These are phyloP conservation scores for Didymella keratinophila DNA, from an alignment of 2,329 filamentous ascomycete genomes.

Conservation along the genomic window DNA sequence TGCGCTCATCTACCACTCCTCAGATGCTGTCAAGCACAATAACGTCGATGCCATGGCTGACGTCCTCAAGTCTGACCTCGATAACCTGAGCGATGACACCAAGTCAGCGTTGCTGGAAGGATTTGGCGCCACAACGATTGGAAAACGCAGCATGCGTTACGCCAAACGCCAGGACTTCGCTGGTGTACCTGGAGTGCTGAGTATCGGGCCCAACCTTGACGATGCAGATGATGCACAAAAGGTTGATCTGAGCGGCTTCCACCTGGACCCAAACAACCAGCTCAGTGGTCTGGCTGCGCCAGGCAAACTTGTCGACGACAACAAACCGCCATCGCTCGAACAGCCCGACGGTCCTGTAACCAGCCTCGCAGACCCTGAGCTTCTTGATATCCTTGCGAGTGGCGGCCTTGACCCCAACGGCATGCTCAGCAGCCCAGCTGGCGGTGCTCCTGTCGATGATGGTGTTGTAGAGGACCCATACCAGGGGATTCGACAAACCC, in stretches of 20 bases:
- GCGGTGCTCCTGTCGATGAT: neutral
- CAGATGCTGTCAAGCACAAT: slow-evolving; percentile 6
- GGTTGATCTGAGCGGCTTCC: neutral
- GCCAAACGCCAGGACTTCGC: slow-evolving; percentile 1
- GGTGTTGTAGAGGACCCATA: neutral
- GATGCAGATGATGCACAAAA: slow-evolving; percentile 4
- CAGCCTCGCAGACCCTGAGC: neutral
- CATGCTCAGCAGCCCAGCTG: neutral
- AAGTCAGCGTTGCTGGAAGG: neutral
- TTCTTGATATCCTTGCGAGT: neutral
- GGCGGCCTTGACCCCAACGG: slow-evolving; percentile 14
- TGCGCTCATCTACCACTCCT: slow-evolving; percentile 11
- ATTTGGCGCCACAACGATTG: neutral
- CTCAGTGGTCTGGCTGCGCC: neutral
- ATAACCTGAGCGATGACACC: neutral
- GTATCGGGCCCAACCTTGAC: slow-evolving; percentile 12
- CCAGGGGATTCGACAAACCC: neutral
- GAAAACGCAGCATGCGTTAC: slow-evolving; percentile 4
- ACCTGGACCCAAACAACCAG: neutral
- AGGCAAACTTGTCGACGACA: neutral
- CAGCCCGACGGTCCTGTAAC: neutral
- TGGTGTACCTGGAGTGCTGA: slow-evolving; percentile 3
- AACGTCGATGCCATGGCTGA: slow-evolving; percentile 1
- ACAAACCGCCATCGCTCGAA: neutral
- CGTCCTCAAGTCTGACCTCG: slow-evolving; percentile 8